Evolutionary conservation across 2,329 filamentous ascomycete genomes (phyloP).

Genomic region (Xylariaceae sp.): DNA sequence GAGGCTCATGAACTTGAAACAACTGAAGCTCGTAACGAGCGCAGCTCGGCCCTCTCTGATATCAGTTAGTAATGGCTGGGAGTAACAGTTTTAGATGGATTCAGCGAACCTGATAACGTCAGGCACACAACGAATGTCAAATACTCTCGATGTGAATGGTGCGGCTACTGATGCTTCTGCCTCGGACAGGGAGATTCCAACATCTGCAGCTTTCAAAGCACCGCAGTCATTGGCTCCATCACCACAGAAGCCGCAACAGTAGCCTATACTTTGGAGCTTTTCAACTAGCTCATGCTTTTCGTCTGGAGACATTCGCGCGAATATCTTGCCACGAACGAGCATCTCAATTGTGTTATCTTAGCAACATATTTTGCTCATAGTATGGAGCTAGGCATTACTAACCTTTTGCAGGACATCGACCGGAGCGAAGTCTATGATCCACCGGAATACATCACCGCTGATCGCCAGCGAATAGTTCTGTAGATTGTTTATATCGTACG

Average conservation of each 20-base stretch:
- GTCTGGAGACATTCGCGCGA: constrained; percentile 97
- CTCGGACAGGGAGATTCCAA: constrained; percentile 94
- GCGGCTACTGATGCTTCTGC: constrained; percentile 98
- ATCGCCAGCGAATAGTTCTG: constrained; percentile 86
- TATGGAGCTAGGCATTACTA: constrained; percentile 26
- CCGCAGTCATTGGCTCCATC: constrained; percentile 98
- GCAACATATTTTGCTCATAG: neutral
- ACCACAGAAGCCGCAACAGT: constrained; percentile 92
- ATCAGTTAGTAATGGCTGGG: constrained; percentile 10
- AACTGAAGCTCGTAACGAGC: constrained; percentile 97
- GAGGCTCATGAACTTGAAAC: constrained; percentile 99
- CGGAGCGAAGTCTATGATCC: constrained; percentile 87
- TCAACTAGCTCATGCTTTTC: constrained; percentile 98
- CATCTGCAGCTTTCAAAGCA: constrained; percentile 92
- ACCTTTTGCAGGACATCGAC: constrained; percentile 71
- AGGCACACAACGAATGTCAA: constrained; percentile 93
- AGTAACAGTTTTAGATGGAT: neutral
- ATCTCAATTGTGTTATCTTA: constrained; percentile 54
- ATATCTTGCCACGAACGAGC: constrained; percentile 87
- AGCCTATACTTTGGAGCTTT: constrained; percentile 93
- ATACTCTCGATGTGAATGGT: constrained; percentile 90
- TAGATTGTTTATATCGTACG: constrained; percentile 76
- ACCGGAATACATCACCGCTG: constrained; percentile 90
- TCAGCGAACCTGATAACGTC: constrained; percentile 70
- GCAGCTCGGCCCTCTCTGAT: constrained; percentile 83